Conservation (phyloP, 2,329 filamentous ascomycete genomes). For the Fusarium pseudocircinatum region DNA sequence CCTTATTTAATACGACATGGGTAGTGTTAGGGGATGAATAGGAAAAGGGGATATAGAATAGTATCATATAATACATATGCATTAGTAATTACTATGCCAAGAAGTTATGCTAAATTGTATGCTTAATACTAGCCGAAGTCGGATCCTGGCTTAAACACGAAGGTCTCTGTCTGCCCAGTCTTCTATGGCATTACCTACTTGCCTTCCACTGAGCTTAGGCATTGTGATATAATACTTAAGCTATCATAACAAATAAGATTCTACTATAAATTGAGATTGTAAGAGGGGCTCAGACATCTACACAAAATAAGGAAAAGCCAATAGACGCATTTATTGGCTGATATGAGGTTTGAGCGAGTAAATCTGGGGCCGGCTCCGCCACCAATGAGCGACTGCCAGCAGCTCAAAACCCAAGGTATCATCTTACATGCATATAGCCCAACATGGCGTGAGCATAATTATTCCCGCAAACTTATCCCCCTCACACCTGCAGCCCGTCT, state of each 20-base stretch:
- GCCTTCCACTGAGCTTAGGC: rapidly evolving
- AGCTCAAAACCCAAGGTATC: not conserved
- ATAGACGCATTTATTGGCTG: not conserved
- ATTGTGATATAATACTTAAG: too few relatives aligned
- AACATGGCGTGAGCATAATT: not conserved
- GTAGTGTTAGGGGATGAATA: rapidly evolving
- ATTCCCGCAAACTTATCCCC: not conserved
- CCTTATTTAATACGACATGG: too few relatives aligned
- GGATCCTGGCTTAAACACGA: too few relatives aligned
- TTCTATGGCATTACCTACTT: too few relatives aligned
- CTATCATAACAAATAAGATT: too few relatives aligned
- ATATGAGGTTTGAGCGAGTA: not conserved
- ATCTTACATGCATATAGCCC: not conserved
- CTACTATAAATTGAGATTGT: not conserved
- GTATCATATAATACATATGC: too few relatives aligned
- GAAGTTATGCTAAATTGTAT: too few relatives aligned
- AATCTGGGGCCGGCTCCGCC: not conserved
- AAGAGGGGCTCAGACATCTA: rapidly evolving
- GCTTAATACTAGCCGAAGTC: too few relatives aligned
- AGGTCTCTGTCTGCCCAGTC: too few relatives aligned
- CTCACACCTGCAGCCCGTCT: too few relatives aligned
- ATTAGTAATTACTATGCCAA: too few relatives aligned
- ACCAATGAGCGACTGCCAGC: not conserved
- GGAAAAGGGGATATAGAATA: too few relatives aligned
- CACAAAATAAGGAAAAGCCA: not conserved